These are phyloP conservation scores for Arthroderma sp. DNA, from an alignment of 2,329 filamentous ascomycete species.

Conservation along the genomic window DNA sequence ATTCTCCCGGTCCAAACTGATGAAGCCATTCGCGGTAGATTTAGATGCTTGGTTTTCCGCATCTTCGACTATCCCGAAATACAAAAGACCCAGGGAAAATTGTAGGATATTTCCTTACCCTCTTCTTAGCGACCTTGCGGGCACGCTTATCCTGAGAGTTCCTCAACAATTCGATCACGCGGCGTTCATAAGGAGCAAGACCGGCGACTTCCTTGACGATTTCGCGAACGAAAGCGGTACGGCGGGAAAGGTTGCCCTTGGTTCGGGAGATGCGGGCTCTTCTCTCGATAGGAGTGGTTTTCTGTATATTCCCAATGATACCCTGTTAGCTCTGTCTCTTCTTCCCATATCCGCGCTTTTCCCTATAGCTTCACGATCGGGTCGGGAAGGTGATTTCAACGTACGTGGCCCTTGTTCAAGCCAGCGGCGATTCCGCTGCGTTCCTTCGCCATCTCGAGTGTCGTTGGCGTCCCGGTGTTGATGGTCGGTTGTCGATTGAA, in stretches of 20 bases:
- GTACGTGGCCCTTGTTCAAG: constrained; percentile 54
- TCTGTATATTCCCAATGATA: constrained; percentile 36
- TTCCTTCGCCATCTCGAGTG: constrained; percentile 38
- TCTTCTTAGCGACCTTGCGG: constrained; percentile 98
- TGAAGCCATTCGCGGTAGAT: not conserved
- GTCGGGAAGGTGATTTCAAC: constrained; percentile 23
- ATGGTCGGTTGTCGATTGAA: constrained; percentile 9
- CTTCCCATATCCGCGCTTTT: not conserved
- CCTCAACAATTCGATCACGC: constrained; percentile 95
- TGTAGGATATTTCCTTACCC: constrained; percentile 48
- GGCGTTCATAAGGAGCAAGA: constrained; percentile 91
- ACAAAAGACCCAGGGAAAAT: constrained; percentile 1
- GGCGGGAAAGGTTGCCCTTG: constrained; percentile 95
- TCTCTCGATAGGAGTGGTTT: constrained; percentile 63
- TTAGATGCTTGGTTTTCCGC: not conserved
- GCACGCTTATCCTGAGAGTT: constrained; percentile 99
- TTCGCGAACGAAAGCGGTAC: constrained; percentile 91
- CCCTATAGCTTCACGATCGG: not conserved
- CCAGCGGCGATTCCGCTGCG: constrained; percentile 45
- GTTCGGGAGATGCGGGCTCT: constrained; percentile 70
- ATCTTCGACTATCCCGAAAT: not conserved
- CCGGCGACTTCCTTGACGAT: constrained; percentile 97
- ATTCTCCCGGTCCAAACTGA: not conserved
- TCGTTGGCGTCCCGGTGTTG: constrained; percentile 10
- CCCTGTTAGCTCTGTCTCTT: not conserved